Percentiles rank a stretch among this genome's conserved stretches.
These are phyloP conservation scores for Lentinus tigrinus DNA, from an alignment of 768 basidiomycete species.

Conservation along the genomic window DNA sequence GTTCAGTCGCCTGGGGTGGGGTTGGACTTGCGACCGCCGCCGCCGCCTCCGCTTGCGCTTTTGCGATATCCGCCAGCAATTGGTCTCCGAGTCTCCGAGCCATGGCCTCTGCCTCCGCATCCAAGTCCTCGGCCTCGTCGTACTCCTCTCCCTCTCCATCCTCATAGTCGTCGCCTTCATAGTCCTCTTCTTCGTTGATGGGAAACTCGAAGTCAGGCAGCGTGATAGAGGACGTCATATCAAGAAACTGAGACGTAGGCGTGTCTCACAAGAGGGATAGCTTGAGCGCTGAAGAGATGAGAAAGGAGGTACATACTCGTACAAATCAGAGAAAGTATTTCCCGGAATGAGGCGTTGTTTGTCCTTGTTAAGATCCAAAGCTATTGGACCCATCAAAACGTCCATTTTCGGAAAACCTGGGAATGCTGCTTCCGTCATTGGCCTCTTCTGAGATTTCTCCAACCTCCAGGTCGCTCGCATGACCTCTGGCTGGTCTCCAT, in stretches of 20 bases:
- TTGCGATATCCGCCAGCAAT: constrained; percentile 73
- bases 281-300: no score
- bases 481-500: neutral
- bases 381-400: constrained; percentile 6
- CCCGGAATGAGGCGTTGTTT: constrained; percentile 6
- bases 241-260: neutral
- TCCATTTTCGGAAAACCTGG: neutral
- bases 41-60: constrained; percentile 49
- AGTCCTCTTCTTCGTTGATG: neutral
- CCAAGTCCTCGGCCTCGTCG: constrained; percentile 57
- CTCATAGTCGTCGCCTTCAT: constrained; percentile 31
- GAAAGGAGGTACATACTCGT: no score
- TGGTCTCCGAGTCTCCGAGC: constrained; percentile 74
- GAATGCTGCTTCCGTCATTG: no score
- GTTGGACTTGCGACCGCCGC: constrained; percentile 17
- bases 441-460: no score
- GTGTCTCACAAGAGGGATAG: no score
- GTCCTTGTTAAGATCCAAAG: constrained; percentile 2
- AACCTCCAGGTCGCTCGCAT: neutral
- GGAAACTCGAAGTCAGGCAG: constrained; percentile 12
- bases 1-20: constrained; percentile 1
- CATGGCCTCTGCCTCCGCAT: constrained; percentile 73
- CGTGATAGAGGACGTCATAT: constrained; percentile 13
- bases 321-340: no score
- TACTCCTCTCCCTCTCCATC: constrained; percentile 48